Percentiles rank a stretch among this genome's conserved stretches.
Evolutionary conservation across 75 land plant species (phyloP).

Genomic region (Isoetes taiwanensis): DNA sequence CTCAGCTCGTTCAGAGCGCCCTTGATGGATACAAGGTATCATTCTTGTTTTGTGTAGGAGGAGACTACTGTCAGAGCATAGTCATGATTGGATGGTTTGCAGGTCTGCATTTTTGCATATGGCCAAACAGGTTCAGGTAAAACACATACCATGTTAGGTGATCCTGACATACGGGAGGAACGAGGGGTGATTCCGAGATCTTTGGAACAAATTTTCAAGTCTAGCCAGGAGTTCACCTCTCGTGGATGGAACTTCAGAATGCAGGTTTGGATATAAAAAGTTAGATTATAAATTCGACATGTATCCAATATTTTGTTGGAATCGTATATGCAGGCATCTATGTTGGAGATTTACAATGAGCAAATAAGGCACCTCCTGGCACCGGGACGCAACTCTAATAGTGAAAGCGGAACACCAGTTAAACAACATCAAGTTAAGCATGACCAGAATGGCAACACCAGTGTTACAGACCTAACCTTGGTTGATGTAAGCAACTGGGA

Average conservation of each 20-base stretch:
- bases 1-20: constrained; percentile 92
- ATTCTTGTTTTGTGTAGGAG: too few relatives aligned
- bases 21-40: constrained; percentile 94
- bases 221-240: constrained; percentile 41
- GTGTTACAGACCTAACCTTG: constrained; percentile 76
- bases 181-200: constrained; percentile 89
- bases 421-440: constrained; percentile 75
- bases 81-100: too few relatives aligned
- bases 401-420: too few relatives aligned
- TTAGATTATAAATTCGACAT: too few relatives aligned
- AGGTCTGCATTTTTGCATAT: constrained; percentile 98
- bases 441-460: constrained; percentile 71
- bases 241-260: constrained; percentile 90
- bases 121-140: constrained; percentile 98
- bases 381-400: too few relatives aligned
- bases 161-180: constrained; percentile 47
- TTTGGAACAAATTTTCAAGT: constrained; percentile 76
- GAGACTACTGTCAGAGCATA: too few relatives aligned
- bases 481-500: constrained; percentile 61
- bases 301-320: too few relatives aligned
- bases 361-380: constrained; percentile 70
- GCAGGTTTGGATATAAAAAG: constrained; percentile 82
- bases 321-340: constrained; percentile 71
- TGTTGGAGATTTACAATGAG: constrained; percentile 97
- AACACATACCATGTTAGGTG: constrained; percentile 94